phyloP scores from a whole-genome alignment of 306 rosid species.

The Prunus armeniaca region DNA sequence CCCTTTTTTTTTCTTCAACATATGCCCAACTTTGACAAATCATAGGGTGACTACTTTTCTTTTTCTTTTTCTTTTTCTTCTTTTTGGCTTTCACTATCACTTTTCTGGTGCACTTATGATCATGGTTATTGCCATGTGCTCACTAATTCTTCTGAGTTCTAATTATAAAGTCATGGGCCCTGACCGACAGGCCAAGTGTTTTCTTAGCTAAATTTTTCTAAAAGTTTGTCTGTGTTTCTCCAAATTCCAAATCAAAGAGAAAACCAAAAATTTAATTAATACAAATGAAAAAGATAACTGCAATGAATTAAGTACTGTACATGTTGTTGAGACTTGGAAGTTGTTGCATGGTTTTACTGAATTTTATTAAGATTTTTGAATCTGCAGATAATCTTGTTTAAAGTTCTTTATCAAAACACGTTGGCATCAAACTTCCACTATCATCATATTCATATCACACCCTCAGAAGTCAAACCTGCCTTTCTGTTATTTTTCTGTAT shows the following conservation, averaged over 20 bases:
- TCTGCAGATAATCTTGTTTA: neutral
- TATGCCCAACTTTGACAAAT: constrained; percentile 4
- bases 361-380: neutral
- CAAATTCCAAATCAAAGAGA: no score
- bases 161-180: neutral
- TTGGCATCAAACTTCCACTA: neutral
- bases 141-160: neutral
- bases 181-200: neutral
- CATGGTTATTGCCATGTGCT: neutral
- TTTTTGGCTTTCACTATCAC: neutral
- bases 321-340: neutral
- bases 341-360: neutral
- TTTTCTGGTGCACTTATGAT: constrained; percentile 2
- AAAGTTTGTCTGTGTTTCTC: no score
- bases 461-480: constrained; percentile 20
- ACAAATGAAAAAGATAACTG: neutral
- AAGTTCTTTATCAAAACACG: neutral
- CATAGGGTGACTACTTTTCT: neutral
- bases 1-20: neutral
- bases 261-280: neutral
- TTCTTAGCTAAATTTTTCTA: no score
- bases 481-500: constrained; percentile 1
- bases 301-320: neutral
- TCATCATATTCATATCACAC: neutral
- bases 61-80: neutral